A percentile compares a stretch with the other conserved stretches of the same genome.
phyloP scores from a whole-genome alignment of 2,329 filamentous ascomycete species.

The Colletotrichum sp. region DNA sequence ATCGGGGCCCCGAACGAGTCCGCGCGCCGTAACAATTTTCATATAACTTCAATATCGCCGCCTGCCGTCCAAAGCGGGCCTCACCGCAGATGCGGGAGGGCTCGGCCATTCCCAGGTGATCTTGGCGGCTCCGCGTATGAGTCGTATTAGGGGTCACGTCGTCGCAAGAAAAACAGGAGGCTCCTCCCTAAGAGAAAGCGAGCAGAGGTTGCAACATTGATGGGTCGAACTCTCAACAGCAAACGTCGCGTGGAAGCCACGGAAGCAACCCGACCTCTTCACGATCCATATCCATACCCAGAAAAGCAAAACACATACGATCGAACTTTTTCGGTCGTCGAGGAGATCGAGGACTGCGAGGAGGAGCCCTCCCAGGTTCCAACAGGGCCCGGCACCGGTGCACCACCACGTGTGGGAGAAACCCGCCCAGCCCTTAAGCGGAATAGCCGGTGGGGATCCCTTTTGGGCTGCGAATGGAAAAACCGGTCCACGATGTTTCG shows the following conservation, averaged over 20 bases:
- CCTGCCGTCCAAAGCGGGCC: slow-evolving; percentile 2
- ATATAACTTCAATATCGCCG: neutral
- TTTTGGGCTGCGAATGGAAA: neutral
- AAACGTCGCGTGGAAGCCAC: neutral
- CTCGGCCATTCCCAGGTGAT: neutral
- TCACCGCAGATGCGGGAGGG: neutral
- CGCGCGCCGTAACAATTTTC: neutral
- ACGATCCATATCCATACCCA: too few species aligned
- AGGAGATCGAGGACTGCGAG: neutral
- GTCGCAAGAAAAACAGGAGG: neutral
- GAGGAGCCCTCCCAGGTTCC: neutral
- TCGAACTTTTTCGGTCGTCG: neutral
- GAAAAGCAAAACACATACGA: neutral
- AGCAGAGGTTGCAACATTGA: neutral
- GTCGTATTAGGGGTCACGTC: neutral
- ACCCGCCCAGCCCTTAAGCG: neutral
- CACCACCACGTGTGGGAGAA: neutral
- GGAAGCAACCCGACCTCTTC: neutral
- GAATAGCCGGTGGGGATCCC: neutral
- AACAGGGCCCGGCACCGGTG: neutral
- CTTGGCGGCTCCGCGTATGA: neutral
- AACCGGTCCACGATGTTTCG: neutral
- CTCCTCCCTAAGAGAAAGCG: neutral
- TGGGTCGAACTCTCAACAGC: neutral
- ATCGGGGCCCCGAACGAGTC: neutral